Base-by-base conservation (phyloP, 208 protist species). In the Trypanosoma congolense region DNA sequence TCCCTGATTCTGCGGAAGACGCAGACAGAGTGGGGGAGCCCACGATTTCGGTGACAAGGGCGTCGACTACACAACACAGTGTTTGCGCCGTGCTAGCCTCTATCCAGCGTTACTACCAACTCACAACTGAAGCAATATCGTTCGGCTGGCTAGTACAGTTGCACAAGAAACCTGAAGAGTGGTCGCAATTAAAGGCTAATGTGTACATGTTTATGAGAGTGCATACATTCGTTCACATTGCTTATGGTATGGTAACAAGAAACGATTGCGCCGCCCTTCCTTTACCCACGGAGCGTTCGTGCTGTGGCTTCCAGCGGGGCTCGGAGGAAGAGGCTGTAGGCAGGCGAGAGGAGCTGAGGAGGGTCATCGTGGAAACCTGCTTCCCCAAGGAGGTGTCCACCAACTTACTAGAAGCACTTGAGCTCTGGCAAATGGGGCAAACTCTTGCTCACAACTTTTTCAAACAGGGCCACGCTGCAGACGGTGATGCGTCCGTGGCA, bases 361-460 rank as follows among this genome's bases (percentile, higher is more conserved):
- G 50, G 29, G 44, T 50, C 28, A 73, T 89, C 45, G 53, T 85
- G n/a, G 43, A 31, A 24, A 50, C 69, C 29, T 73, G 80, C 50
- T 89, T 89, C 65, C 73, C 72, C 2, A 40, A 42, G 14, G 55
- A 75, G 33, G 76, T 73, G 1, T 73, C 61, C 40, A 40, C 54
- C 47, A 55, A 69, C 44, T 66, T 89, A 36, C 61, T 66, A 24
- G 56, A 58, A 31, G 60, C 75, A 46, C 35, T 85, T 36, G 75
- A 84, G 24, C 53, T 85, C 36, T 89, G 77, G 77, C 67, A 48
- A 57, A 75, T 68, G 2, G 77, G 73, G 16, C 80, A 89, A 58
- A 61, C 64, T 33, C 31, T 89, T 21, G 68, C 65, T 40, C 60
- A 83, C 41, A 78, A 60, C 58, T 85, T 83, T 68, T 77, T 85